These are phyloP conservation scores for Triangularia verruculosa DNA, from an alignment of 2,329 filamentous ascomycete species.

Conservation along the genomic window DNA sequence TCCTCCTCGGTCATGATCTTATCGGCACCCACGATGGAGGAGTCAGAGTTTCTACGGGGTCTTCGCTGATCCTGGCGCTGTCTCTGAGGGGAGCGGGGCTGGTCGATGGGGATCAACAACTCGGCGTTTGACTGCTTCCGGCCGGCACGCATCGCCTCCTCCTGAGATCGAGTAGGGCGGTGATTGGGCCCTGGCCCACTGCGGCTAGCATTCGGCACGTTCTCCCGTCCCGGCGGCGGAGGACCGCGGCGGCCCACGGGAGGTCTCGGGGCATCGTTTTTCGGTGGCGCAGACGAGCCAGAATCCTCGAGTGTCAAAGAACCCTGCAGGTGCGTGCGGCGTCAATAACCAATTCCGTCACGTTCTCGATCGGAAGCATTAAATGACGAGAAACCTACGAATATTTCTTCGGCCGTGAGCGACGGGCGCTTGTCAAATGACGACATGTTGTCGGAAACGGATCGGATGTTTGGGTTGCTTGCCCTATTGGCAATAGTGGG, in stretches of 20 bases:
- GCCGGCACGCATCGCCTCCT: slow-evolving; percentile 58
- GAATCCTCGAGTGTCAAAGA: slow-evolving; percentile 65
- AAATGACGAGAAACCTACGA: slow-evolving; percentile 57
- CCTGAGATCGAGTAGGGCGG: slow-evolving; percentile 63
- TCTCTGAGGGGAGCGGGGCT: slow-evolving; percentile 32
- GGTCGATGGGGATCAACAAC: slow-evolving; percentile 35
- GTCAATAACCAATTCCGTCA: slow-evolving; percentile 3
- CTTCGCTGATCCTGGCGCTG: slow-evolving; percentile 42
- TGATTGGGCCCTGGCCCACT: slow-evolving; percentile 48
- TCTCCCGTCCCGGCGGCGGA: slow-evolving; percentile 45
- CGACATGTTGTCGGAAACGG: slow-evolving; percentile 49
- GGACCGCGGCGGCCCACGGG: slow-evolving; percentile 40
- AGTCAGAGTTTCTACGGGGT: slow-evolving; percentile 74
- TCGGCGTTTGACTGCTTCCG: slow-evolving; percentile 35
- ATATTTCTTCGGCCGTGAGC: slow-evolving; percentile 66
- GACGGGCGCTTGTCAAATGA: slow-evolving; percentile 46
- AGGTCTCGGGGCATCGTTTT: slow-evolving; percentile 32
- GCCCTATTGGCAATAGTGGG: slow-evolving; percentile 37
- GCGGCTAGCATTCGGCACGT: slow-evolving; percentile 46
- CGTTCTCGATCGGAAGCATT: no score
- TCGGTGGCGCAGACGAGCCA: slow-evolving; percentile 27
- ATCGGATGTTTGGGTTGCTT: slow-evolving; percentile 35
- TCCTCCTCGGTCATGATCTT: slow-evolving; percentile 58
- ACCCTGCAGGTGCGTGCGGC: slow-evolving; percentile 49
- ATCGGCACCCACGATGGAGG: slow-evolving; percentile 60